These are phyloP conservation scores for Agrocybe chaxingu DNA, from an alignment of 768 basidiomycete genomes.

Conservation along the genomic window DNA sequence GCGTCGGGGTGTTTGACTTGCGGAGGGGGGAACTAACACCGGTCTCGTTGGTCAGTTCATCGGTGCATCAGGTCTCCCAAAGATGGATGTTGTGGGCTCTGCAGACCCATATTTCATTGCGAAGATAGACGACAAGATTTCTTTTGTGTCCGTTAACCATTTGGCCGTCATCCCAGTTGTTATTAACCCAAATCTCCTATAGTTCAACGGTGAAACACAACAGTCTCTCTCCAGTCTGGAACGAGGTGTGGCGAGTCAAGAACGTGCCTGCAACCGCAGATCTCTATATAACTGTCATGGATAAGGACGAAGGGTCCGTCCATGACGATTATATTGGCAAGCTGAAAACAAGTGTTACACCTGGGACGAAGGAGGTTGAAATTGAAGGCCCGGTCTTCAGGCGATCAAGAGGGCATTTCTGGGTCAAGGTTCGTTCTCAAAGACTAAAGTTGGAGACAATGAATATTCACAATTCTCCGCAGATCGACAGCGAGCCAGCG, in stretches of 20 bases:
- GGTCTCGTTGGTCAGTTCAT: slow-evolving; percentile 47
- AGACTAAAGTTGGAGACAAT: background rate
- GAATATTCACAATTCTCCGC: background rate
- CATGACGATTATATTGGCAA: slow-evolving; percentile 66
- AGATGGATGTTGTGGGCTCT: slow-evolving; percentile 61
- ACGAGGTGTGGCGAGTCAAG: slow-evolving; percentile 70
- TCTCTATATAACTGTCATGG: slow-evolving; percentile 58
- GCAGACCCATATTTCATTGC: slow-evolving; percentile 76
- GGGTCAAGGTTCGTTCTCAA: slow-evolving; percentile 52
- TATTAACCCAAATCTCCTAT: background rate
- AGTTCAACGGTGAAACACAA: slow-evolving; percentile 66
- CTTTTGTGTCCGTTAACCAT: slow-evolving; percentile 51
- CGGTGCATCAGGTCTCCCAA: slow-evolving; percentile 65
- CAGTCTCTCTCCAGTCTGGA: slow-evolving; percentile 67
- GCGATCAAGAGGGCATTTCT: slow-evolving; percentile 57
- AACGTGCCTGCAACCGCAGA: slow-evolving; percentile 67
- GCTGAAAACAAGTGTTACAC: slow-evolving; percentile 47
- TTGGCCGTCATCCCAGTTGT: background rate
- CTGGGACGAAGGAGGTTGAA: slow-evolving; percentile 63
- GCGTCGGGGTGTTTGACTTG: slow-evolving; percentile 1
- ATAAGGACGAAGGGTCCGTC: slow-evolving; percentile 59
- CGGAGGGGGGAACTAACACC: background rate
- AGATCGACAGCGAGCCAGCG: slow-evolving; percentile 59
- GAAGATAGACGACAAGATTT: slow-evolving; percentile 58
- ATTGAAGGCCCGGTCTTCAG: slow-evolving; percentile 53